Base-by-base conservation (phyloP, 2,329 filamentous ascomycete species). In the Aschersonia sp. region DNA sequence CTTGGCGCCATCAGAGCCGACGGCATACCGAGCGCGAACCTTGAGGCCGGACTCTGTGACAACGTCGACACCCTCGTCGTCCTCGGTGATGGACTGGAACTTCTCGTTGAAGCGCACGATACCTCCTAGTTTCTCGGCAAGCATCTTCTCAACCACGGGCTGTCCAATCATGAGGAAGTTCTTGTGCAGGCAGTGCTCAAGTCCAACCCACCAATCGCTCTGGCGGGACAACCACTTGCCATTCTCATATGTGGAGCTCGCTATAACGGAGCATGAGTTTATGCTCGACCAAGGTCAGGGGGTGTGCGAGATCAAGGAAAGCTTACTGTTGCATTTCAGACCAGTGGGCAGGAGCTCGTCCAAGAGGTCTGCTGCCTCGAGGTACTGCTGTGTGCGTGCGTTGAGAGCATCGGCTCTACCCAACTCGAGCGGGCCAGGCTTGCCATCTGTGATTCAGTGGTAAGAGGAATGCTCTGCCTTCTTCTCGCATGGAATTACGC, bases 1-100 rank as follows among this genome's bases (percentile, higher is more conserved):
- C 14, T 68, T 67, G 0, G 72, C 69, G 1, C 75, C 74, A 41
- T 78, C 75, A 5, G 73, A 73, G 1, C 71, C 74, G 3, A 75
- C 64, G 4, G 68, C 65, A 47, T 72, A 78, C 29, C 56, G 59
- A 51, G 60, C 62, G 31, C 53, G 56, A 4, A 69, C 52, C 2
- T 37, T 59, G 30, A 59, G 60, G 1, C 63, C 65, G 1, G 56
- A 55, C 5, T 51, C 50, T 1, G 66, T 68, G 6, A 50, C 53
- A 50, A 67, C 30, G 56, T 66, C 8, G 58, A 69, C 48, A 66
- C 70, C 4, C 63, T 81, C 40, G 62, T 73, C 10, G 68, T 83
- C 43, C 64, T 87, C 42, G 73, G 78, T 1, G 74, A 87, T 58
- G 2, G 52, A 57, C 0, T 54, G 51, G 3, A 67, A 68, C 2